These are phyloP conservation scores for Trichoderma polysporum DNA, from an alignment of 2,329 filamentous ascomycete genomes.

Conservation along the genomic window DNA sequence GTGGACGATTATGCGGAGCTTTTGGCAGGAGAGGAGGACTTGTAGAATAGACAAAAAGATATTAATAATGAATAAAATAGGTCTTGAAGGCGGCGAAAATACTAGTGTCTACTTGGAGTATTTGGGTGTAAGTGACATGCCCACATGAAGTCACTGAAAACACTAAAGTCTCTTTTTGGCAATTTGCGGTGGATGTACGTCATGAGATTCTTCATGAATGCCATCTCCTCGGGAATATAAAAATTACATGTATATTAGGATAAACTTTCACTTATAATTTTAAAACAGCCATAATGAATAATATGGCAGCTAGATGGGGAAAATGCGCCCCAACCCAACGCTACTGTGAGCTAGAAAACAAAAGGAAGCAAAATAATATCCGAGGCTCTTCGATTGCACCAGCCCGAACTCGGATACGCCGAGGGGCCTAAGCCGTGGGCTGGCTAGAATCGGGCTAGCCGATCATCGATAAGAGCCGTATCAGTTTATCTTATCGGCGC, in stretches of 20 bases:
- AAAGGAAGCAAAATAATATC: neutral
- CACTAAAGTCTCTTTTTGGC: neutral
- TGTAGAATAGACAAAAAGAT: constrained; percentile 25
- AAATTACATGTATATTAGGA: neutral
- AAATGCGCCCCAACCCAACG: neutral
- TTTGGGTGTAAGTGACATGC: neutral
- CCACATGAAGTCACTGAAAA: neutral
- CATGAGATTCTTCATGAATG: neutral
- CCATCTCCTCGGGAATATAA: neutral
- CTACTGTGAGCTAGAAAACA: neutral
- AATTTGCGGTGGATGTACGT: neutral
- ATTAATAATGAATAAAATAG: neutral
- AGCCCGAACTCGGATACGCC: constrained; percentile 6
- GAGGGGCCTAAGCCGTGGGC: neutral
- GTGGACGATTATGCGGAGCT: constrained; percentile 90
- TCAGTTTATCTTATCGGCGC: constrained; percentile 17
- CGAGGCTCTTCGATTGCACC: neutral
- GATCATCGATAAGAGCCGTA: neutral
- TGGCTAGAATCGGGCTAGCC: constrained; percentile 10
- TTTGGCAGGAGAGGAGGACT: constrained; percentile 66
- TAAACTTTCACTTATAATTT: neutral
- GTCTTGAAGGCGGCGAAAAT: neutral
- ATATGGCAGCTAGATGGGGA: neutral
- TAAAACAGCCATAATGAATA: neutral
- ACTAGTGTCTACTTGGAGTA: neutral